These are phyloP conservation scores for Cytospora piceae DNA, from an alignment of 2,329 filamentous ascomycete genomes.

Conservation along the genomic window DNA sequence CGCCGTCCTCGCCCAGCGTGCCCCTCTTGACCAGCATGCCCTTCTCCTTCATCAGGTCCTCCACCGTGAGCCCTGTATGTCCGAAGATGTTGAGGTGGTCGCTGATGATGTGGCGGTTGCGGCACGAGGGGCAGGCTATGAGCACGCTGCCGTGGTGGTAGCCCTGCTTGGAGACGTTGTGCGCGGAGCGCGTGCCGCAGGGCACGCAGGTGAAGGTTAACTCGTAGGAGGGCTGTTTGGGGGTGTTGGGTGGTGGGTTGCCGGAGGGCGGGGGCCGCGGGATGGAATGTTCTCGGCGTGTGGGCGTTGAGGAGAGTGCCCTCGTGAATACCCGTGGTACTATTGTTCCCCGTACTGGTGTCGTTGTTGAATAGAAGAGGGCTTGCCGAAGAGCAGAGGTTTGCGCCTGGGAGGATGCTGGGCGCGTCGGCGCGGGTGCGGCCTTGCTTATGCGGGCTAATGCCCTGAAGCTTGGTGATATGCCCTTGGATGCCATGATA, in stretches of 20 bases:
- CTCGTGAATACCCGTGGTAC: not conserved
- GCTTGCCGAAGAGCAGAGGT: not conserved
- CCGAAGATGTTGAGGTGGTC: constrained; percentile 85
- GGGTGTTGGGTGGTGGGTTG: constrained; percentile 35
- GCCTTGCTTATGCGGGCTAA: constrained; percentile 1
- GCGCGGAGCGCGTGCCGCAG: constrained; percentile 78
- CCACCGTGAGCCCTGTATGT: constrained; percentile 69
- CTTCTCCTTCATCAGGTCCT: constrained; percentile 76
- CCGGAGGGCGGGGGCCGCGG: constrained; percentile 34
- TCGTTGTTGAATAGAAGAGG: not conserved
- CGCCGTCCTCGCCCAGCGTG: constrained; percentile 73
- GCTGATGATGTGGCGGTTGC: constrained; percentile 86
- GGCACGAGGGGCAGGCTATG: constrained; percentile 85
- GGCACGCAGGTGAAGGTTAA: constrained; percentile 92
- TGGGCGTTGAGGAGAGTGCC: constrained; percentile 26
- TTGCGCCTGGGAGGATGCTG: not conserved
- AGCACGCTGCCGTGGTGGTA: constrained; percentile 91
- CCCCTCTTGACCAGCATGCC: constrained; percentile 76
- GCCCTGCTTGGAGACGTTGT: constrained; percentile 88
- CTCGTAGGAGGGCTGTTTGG: constrained; percentile 71
- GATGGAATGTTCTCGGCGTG: constrained; percentile 36
- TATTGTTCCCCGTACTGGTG: not conserved
- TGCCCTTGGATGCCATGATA: constrained; percentile 20
- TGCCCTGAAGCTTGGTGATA: constrained; percentile 7
- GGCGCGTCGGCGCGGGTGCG: not conserved